A percentile compares a stretch with the other conserved stretches of the same genome.
Evolutionary conservation across 139 green algal species (phyloP).

Genomic region (Tetraselmis chui): DNA sequence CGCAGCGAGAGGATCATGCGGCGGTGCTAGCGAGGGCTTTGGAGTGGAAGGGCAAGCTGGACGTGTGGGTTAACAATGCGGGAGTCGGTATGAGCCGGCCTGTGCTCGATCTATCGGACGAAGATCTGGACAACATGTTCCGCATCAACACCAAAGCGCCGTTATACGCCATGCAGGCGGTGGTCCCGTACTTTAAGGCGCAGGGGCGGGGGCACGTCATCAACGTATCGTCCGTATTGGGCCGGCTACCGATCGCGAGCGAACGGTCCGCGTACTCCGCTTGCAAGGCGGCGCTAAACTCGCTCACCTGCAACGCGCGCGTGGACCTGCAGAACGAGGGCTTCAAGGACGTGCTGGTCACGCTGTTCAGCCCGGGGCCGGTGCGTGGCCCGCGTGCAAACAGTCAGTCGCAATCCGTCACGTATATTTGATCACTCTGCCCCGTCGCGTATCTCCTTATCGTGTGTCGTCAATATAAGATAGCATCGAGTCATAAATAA

Average conservation of each 20-base stretch:
- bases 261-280: not conserved
- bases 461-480: not conserved
- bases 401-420: not conserved
- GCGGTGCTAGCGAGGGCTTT: not conserved
- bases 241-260: not conserved
- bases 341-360: not conserved
- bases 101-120: not conserved
- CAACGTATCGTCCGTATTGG: not conserved
- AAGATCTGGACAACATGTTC: conserved; percentile 1
- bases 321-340: not conserved
- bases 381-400: not conserved
- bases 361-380: not conserved
- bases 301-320: not conserved
- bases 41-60: not conserved
- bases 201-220: not conserved
- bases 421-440: not conserved
- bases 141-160: not conserved
- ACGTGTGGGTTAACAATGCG: not conserved
- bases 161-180: conserved; percentile 2
- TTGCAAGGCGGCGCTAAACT: not conserved
- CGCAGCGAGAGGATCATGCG: not conserved
- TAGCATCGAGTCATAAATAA: not conserved
- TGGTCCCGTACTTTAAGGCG: not conserved
- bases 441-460: not conserved
- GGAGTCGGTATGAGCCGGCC: not conserved